Evolutionary conservation across 1,284 basidiomycete species (phyloP).

Genomic region (Fomitopsis betulina): DNA sequence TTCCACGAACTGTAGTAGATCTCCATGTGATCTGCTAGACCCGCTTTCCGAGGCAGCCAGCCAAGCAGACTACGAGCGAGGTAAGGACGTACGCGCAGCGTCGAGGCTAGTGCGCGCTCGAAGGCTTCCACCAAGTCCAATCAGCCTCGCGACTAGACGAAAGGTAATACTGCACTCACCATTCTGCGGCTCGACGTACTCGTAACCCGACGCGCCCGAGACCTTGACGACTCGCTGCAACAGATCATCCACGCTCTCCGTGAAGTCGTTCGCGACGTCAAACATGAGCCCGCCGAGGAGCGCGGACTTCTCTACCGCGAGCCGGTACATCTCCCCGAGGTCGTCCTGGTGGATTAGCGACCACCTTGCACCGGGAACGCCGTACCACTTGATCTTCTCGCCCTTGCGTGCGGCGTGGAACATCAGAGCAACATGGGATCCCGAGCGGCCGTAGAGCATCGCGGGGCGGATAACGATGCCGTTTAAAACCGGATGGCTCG

Average conservation of each 20-base stretch:
- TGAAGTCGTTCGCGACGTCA: conserved; percentile 39
- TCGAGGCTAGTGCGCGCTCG: conserved; percentile 28
- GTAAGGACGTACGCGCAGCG: conserved; percentile 35
- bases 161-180: conserved; percentile 28
- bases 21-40: conserved; percentile 41
- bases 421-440: conserved; percentile 9
- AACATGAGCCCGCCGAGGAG: conserved; percentile 40
- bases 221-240: conserved; percentile 38
- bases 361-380: conserved; percentile 35
- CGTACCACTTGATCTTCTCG: conserved; percentile 33
- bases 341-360: conserved; percentile 47
- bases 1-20: conserved; percentile 41
- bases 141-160: not conserved
- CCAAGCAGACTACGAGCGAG: conserved; percentile 41
- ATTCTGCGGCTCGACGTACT: conserved; percentile 29
- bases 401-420: conserved; percentile 34
- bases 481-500: conserved; percentile 10
- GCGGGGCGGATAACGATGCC: conserved; percentile 43
- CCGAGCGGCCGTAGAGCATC: too few species aligned
- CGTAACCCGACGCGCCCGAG: conserved; percentile 33
- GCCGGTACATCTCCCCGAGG: conserved; percentile 43
- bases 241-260: conserved; percentile 42
- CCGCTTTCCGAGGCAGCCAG: conserved; percentile 41
- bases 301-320: conserved; percentile 37
- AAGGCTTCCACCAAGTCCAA: conserved; percentile 19